Percentiles rank a stretch among this genome's conserved stretches.
phyloP scores from a whole-genome alignment of 2,329 filamentous ascomycete genomes.

The Coniochaeta sp. region DNA sequence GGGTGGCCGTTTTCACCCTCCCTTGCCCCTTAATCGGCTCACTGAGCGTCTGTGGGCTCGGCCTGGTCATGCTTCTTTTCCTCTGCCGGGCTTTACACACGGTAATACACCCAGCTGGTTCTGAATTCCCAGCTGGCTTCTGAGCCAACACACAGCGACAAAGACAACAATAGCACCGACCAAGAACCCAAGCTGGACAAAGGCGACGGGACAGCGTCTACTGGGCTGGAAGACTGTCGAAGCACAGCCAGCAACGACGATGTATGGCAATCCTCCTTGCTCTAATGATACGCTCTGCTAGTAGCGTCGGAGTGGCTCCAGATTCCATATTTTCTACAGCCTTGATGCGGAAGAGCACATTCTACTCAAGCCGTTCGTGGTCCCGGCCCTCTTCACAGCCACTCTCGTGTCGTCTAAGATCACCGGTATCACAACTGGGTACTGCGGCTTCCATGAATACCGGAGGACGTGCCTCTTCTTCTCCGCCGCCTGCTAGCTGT shows the following conservation, averaged over 20 bases:
- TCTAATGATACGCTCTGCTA: not conserved
- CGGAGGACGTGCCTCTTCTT: not conserved
- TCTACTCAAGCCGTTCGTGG: not conserved
- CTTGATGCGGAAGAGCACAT: not conserved
- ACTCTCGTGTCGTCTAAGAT: not conserved
- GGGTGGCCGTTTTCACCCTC: no score
- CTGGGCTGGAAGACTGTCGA: not conserved
- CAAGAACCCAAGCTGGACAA: not conserved
- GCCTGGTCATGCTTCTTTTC: no score
- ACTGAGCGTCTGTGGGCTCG: no score
- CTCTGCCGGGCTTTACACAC: no score
- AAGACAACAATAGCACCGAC: no score
- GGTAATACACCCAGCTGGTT: no score
- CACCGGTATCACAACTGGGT: not conserved
- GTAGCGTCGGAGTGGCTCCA: not conserved
- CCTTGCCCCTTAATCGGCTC: no score
- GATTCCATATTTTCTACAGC: not conserved
- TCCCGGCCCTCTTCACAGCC: not conserved
- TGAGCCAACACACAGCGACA: no score
- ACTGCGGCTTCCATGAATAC: not conserved
- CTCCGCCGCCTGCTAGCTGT: not conserved
- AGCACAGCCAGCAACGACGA: not conserved
- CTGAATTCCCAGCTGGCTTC: no score
- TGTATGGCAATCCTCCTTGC: no score
- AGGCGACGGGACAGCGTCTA: not conserved